Evolutionary conservation across 2,329 filamentous ascomycete genomes (phyloP).

Genomic region (Cladophialophora exuberans): DNA sequence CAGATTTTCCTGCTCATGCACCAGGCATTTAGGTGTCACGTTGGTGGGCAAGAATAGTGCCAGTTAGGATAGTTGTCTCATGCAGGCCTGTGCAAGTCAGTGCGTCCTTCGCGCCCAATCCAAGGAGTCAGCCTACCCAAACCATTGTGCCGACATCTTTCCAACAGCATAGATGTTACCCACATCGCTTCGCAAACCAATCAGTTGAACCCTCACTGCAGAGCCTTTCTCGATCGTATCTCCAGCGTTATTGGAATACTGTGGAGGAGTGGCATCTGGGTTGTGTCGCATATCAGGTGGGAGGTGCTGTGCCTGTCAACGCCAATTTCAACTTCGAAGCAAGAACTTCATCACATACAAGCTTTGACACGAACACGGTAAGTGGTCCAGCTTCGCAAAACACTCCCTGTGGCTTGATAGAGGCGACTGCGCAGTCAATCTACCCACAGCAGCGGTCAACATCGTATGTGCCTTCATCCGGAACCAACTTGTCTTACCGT

Average conservation of each 20-base stretch:
- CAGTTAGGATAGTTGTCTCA: slow-evolving; percentile 4
- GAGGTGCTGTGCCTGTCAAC: slow-evolving; percentile 56
- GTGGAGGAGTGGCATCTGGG: slow-evolving; percentile 91
- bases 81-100: slow-evolving; percentile 11
- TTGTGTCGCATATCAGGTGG: slow-evolving; percentile 92
- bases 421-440: slow-evolving; percentile 92
- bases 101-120: background rate
- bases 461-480: background rate
- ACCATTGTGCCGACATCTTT: slow-evolving; percentile 80
- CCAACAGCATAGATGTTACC: slow-evolving; percentile 96
- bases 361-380: slow-evolving; percentile 57
- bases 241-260: slow-evolving; percentile 88
- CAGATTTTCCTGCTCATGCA: no score
- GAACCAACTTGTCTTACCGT: slow-evolving; percentile 60
- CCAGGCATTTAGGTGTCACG: no score
- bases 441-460: slow-evolving; percentile 44
- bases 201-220: slow-evolving; percentile 90
- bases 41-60: no score
- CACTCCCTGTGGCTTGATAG: slow-evolving; percentile 87
- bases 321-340: slow-evolving; percentile 14
- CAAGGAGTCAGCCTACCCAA: slow-evolving; percentile 44
- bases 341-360: slow-evolving; percentile 6
- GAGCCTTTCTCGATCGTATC: slow-evolving; percentile 93
- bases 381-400: slow-evolving; percentile 59
- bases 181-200: slow-evolving; percentile 90